phyloP scores from a whole-genome alignment of 2,329 filamentous ascomycete species.

The Calonectria pseudoreteaudii region DNA sequence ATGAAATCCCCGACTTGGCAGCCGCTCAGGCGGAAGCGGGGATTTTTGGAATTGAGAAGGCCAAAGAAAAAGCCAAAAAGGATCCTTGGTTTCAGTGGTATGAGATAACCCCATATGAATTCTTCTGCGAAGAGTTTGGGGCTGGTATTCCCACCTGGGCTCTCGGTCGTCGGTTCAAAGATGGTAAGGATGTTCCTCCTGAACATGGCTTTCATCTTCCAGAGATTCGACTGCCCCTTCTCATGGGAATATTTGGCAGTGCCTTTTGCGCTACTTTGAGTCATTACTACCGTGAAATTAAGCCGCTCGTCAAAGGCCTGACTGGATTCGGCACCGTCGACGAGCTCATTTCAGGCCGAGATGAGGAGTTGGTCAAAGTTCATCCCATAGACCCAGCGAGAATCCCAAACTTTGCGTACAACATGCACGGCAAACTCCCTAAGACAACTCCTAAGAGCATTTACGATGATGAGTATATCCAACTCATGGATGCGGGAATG shows the following conservation, averaged over 20 bases:
- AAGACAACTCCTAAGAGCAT: slow-evolving; percentile 83
- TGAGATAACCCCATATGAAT: slow-evolving; percentile 93
- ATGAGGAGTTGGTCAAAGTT: slow-evolving; percentile 88
- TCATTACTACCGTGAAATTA: slow-evolving; percentile 94
- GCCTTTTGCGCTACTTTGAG: slow-evolving; percentile 96
- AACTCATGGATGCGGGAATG: slow-evolving; percentile 98
- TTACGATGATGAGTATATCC: slow-evolving; percentile 76
- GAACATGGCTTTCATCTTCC: slow-evolving; percentile 79
- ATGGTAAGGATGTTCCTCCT: slow-evolving; percentile 66
- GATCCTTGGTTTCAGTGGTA: slow-evolving; percentile 99
- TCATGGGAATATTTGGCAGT: slow-evolving; percentile 96
- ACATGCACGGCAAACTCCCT: slow-evolving; percentile 81
- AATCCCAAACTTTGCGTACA: slow-evolving; percentile 89
- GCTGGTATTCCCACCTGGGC: slow-evolving; percentile 97
- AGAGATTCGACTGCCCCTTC: slow-evolving; percentile 83
- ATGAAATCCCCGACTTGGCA: slow-evolving; percentile 84
- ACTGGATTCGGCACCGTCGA: slow-evolving; percentile 83
- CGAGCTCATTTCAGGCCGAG: slow-evolving; percentile 82
- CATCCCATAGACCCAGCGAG: slow-evolving; percentile 94
- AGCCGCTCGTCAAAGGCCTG: slow-evolving; percentile 82
- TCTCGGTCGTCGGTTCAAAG: slow-evolving; percentile 83
- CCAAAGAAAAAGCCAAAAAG: slow-evolving; percentile 65
- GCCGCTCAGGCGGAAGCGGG: slow-evolving; percentile 36
- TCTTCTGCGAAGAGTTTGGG: slow-evolving; percentile 92
- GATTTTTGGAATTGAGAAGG: slow-evolving; percentile 55